A percentile compares a stretch with the other conserved stretches of the same genome.
phyloP scores from a whole-genome alignment of 805 yeast genomes.

The Isabelozyma rhagii region DNA sequence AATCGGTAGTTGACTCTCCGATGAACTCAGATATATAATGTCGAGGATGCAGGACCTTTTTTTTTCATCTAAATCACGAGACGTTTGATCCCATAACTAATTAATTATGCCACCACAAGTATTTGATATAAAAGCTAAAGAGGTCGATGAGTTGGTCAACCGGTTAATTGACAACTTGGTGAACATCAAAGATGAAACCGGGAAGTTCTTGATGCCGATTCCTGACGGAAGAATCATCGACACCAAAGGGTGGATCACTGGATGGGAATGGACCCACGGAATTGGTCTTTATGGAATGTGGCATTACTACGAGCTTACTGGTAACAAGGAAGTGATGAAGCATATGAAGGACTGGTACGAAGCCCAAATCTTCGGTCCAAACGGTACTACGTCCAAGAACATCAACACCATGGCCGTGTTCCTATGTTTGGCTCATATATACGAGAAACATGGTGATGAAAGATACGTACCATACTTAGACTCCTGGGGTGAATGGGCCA shows the following conservation, averaged over 20 bases:
- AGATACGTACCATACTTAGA: conserved; percentile 25
- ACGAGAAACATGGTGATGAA: conserved; percentile 15
- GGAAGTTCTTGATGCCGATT: conserved; percentile 23
- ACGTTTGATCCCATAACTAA: not conserved
- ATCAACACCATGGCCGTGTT: conserved; percentile 35
- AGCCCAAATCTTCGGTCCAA: conserved; percentile 20
- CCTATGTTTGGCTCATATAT: conserved; percentile 25
- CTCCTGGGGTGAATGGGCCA: conserved; percentile 34
- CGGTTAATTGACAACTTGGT: conserved; percentile 21
- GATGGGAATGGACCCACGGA: conserved; percentile 41
- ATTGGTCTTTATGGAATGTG: conserved; percentile 36
- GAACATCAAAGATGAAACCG: conserved; percentile 26
- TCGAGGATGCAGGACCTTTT: not conserved
- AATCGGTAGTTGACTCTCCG: conserved; percentile 1
- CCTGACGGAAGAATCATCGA: conserved; percentile 32
- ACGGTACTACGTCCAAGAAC: conserved; percentile 30
- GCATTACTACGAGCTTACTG: conserved; percentile 28
- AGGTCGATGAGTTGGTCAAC: conserved; percentile 11
- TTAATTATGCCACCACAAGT: conserved; percentile 12
- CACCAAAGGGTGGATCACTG: conserved; percentile 36
- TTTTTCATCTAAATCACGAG: not conserved
- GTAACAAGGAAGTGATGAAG: conserved; percentile 14
- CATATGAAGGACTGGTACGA: conserved; percentile 26
- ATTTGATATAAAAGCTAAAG: conserved; percentile 9
- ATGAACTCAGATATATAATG: not conserved